Base-by-base conservation (phyloP, 1,284 basidiomycete genomes). In the Singerocomus inundabilis region DNA sequence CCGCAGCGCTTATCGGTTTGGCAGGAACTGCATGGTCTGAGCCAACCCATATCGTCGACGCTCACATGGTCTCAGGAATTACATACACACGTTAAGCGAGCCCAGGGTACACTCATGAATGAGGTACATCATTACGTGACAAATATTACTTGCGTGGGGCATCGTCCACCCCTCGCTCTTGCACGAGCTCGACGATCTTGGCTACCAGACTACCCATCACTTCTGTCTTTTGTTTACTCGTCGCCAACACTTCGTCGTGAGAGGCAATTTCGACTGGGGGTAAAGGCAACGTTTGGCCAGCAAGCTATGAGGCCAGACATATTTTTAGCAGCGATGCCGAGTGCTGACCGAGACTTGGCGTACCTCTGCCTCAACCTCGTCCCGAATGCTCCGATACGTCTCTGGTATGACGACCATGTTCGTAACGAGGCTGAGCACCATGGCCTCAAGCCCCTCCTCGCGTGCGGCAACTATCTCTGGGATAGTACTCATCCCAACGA, bases 401-500 rank as follows among this genome's bases (percentile, higher is more conserved):
- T 81, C 77, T 2, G 84, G 83, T 56, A 91, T 84, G 37, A 91
- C 82, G 6, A 93, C 91, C 60, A 79, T 76, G 70, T 93, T 93
- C 29, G 91, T 92, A 37, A 91, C 88, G 36, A 93, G 72, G 56
- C 84, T 89, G 39, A 93, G 72, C 10, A 88, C 90, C 64, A 88
- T 71, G 29, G 88, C 81, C 46, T 88, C 77, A 53, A 93, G 54
- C 0, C 84, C 84, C 57, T 85, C 85, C 60, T 92, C 85, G 44
- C 81, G 73, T 18, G 88, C 91, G 1, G 82, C 87, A 16, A 93
- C 72, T n/a, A 93, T 89, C 70, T 93, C 91, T 0, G 91, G 91
- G n/a, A 93, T 80, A 0, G 91, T 93, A 57, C 86, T 90, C 91
- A 93, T 93, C 3, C 91, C 91, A 2, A 93, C 90, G 8, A 91